phyloP scores from a whole-genome alignment of 2,329 filamentous ascomycete species.

The Didymella pomorum region DNA sequence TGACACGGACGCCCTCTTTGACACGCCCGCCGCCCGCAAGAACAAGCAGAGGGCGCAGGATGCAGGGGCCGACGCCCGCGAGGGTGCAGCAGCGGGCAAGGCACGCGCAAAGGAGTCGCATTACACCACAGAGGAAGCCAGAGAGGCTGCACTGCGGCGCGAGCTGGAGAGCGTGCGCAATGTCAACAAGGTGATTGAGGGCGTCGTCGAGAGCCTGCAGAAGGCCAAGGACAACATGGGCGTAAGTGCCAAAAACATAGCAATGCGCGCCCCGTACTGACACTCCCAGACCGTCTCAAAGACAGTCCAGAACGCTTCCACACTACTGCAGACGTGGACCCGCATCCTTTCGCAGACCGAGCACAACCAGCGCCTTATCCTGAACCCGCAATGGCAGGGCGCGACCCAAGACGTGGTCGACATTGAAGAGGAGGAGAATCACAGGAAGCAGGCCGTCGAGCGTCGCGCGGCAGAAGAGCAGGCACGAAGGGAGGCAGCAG shows the following conservation, averaged over 20 bases:
- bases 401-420: constrained; percentile 86
- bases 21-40: constrained; percentile 58
- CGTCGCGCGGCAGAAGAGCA: constrained; percentile 80
- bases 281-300: constrained; percentile 74
- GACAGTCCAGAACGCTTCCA: constrained; percentile 87
- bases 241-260: constrained; percentile 55
- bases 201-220: constrained; percentile 74
- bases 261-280: background rate
- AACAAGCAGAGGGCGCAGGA: constrained; percentile 49
- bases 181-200: constrained; percentile 88
- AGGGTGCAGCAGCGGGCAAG: constrained; percentile 50
- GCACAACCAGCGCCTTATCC: constrained; percentile 91
- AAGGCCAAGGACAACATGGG: constrained; percentile 80
- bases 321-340: constrained; percentile 93
- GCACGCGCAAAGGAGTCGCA: constrained; percentile 58
- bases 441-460: constrained; percentile 79
- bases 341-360: constrained; percentile 96
- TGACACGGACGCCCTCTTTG: constrained; percentile 65
- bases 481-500: constrained; percentile 74
- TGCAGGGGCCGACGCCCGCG: constrained; percentile 45
- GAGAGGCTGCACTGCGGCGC: constrained; percentile 75
- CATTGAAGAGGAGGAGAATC: constrained; percentile 78
- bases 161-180: constrained; percentile 85
- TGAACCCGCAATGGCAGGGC: constrained; percentile 89
- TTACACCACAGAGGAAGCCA: constrained; percentile 71